Evolutionary conservation across 2,329 filamentous ascomycete species (phyloP).

Genomic region (Talaromyces sp.): DNA sequence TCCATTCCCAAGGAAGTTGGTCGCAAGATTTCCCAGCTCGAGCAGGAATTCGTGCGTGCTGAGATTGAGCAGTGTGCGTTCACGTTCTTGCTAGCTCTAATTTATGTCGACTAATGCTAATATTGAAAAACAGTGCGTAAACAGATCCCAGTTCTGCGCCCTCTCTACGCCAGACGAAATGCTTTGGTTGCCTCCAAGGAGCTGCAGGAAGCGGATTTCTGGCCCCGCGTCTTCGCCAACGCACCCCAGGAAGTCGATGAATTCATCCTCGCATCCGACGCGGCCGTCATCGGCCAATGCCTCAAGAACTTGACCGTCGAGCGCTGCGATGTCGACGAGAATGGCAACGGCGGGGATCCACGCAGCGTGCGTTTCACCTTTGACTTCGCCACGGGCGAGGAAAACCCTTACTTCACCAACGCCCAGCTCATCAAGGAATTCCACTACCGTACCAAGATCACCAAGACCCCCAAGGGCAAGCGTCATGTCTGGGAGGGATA

Average conservation of each 20-base stretch:
- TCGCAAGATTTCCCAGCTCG: slow-evolving; percentile 66
- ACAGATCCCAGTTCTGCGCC: slow-evolving; percentile 61
- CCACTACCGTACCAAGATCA: slow-evolving; percentile 63
- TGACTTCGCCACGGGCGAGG: slow-evolving; percentile 57
- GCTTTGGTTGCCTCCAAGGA: slow-evolving; percentile 63
- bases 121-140: slow-evolving; percentile 57
- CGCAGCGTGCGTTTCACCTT: slow-evolving; percentile 73
- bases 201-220: slow-evolving; percentile 64
- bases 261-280: slow-evolving; percentile 77
- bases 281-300: slow-evolving; percentile 59
- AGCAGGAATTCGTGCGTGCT: slow-evolving; percentile 76
- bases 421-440: slow-evolving; percentile 83
- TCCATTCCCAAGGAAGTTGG: slow-evolving; percentile 44
- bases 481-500: slow-evolving; percentile 65
- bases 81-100: not conserved
- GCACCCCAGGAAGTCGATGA: slow-evolving; percentile 80
- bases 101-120: slow-evolving; percentile 1
- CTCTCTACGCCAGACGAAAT: slow-evolving; percentile 72
- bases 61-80: slow-evolving; percentile 76
- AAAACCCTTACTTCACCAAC: slow-evolving; percentile 77
- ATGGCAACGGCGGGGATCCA: slow-evolving; percentile 62
- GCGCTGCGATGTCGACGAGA: slow-evolving; percentile 66
- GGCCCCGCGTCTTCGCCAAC: slow-evolving; percentile 88
- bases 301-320: slow-evolving; percentile 67
- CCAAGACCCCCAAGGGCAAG: slow-evolving; percentile 40